phyloP scores from a whole-genome alignment of 768 basidiomycete species.

The Calocybe indica region DNA sequence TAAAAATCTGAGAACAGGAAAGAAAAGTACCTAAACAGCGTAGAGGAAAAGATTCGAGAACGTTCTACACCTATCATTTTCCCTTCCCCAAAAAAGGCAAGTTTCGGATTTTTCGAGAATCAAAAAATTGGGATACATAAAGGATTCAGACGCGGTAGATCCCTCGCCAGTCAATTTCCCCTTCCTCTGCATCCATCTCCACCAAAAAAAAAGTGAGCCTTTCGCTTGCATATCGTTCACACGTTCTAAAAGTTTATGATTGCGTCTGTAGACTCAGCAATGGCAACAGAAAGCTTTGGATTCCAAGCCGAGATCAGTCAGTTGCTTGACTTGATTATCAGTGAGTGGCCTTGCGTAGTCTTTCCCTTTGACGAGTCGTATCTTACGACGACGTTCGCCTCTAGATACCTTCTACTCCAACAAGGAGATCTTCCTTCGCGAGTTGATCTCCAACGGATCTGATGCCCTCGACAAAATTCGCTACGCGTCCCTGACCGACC shows the following conservation, averaged over 20 bases:
- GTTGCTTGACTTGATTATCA: constrained; percentile 98
- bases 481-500: constrained; percentile 92
- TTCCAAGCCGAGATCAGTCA: constrained; percentile 99
- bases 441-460: constrained; percentile 93
- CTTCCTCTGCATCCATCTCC: constrained; percentile 12
- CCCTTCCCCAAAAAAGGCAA: constrained; percentile 33
- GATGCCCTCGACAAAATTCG: constrained; percentile 99
- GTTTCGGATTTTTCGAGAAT: constrained; percentile 46
- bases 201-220: constrained; percentile 12
- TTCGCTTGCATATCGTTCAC: background rate
- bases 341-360: constrained; percentile 36
- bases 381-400: constrained; percentile 3
- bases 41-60: constrained; percentile 31
- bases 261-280: constrained; percentile 19
- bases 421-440: constrained; percentile 99
- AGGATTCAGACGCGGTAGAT: constrained; percentile 16
- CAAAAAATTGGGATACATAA: constrained; percentile 34
- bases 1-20: too few relatives aligned
- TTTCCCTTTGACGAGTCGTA: constrained; percentile 1
- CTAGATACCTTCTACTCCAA: constrained; percentile 99
- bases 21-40: too few relatives aligned
- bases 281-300: constrained; percentile 86
- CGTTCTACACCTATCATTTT: constrained; percentile 27
- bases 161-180: constrained; percentile 17
- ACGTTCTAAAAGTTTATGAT: constrained; percentile 7